Evolutionary conservation across 1,284 basidiomycete species (phyloP), one percentile per base, ranked within the genome.

Genomic region (Ceratobasidium sp.): DNA sequence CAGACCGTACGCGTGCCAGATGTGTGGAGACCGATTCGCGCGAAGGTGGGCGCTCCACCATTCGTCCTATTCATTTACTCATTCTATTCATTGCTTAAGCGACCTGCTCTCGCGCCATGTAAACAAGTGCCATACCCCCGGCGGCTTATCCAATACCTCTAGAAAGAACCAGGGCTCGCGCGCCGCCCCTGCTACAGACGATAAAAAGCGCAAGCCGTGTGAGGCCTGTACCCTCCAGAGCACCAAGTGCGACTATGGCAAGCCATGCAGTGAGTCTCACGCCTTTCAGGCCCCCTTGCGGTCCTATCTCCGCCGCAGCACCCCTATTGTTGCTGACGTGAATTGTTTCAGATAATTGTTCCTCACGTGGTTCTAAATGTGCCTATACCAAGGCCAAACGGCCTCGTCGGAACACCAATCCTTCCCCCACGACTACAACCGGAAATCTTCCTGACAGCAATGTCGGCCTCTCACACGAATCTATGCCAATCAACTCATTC

Each of bases 1-100:
- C 82, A 84, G 93, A 55, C 93, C 93, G 7, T 95, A 95, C 82
- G 92, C 92, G 75, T 95, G 93, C 77, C 88, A 90, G 77, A 86
- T 90, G 74, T 95, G 93, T 78, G 92, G 92, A 27, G 89, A 94
- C 79, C 89, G 93, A 78, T 96, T 96, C 77, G 93, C 93, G 0
- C 80, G 93, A 77, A 92, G 90, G 91, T 91, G 56, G 13, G 82
- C 25, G 31, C 32, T 49, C 27, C 38, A 42, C 50, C 35, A 45
- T 70, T 22, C 54, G 67, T 13, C 49, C 49, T 50, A 31, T 31
- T 55, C 27, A 40, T 47, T 52, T 69, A 35, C 68, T 65, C 57
- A 68, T 52, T 62, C 58, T 62, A 47, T 54, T 57, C 22, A 7
- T 22, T 35, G 38, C 73, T n/a, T n/a, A n/a, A 93, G 91, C 77